These are phyloP conservation scores for Botrytis deweyae DNA, from an alignment of 2,329 filamentous ascomycete species.

Conservation along the genomic window DNA sequence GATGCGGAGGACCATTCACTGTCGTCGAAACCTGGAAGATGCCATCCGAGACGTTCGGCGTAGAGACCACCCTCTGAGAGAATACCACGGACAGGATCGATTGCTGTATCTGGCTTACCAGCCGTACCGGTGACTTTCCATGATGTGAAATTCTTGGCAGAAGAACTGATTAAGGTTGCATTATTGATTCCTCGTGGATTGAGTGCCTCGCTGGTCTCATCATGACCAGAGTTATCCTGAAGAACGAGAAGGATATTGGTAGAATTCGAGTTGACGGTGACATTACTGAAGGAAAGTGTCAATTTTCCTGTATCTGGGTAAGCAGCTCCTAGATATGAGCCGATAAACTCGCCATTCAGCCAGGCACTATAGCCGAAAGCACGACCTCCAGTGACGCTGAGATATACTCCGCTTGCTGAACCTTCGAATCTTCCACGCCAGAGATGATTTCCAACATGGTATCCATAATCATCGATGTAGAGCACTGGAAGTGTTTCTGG, in stretches of 20 bases:
- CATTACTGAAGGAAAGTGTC: slow-evolving; percentile 40
- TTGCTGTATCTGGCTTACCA: slow-evolving; percentile 45
- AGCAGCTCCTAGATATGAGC: slow-evolving; percentile 48
- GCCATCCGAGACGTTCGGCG: slow-evolving; percentile 57
- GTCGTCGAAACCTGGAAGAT: slow-evolving; percentile 56
- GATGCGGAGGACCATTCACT: slow-evolving; percentile 42
- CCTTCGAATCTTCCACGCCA: slow-evolving; percentile 41
- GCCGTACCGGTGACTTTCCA: slow-evolving; percentile 60
- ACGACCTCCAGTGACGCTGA: slow-evolving; percentile 24
- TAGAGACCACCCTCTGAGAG: slow-evolving; percentile 58
- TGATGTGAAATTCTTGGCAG: slow-evolving; percentile 28
- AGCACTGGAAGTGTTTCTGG: slow-evolving; percentile 46
- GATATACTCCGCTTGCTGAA: slow-evolving; percentile 35
- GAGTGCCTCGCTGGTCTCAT: slow-evolving; percentile 49
- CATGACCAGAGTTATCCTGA: slow-evolving; percentile 60
- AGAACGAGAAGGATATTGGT: slow-evolving; percentile 52
- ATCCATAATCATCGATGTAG: slow-evolving; percentile 47
- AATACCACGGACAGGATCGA: slow-evolving; percentile 54
- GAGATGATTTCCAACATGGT: slow-evolving; percentile 46
- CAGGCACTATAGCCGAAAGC: slow-evolving; percentile 25
- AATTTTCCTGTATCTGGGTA: slow-evolving; percentile 38
- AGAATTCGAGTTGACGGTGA: slow-evolving; percentile 41
- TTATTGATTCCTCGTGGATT: slow-evolving; percentile 52
- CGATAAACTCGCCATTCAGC: slow-evolving; percentile 56
- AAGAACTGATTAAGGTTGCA: slow-evolving; percentile 47